Percentiles rank a stretch among this genome's conserved stretches.
Conservation (phyloP, 352 stramenopile genomes). For the Lagenidium giganteum region DNA sequence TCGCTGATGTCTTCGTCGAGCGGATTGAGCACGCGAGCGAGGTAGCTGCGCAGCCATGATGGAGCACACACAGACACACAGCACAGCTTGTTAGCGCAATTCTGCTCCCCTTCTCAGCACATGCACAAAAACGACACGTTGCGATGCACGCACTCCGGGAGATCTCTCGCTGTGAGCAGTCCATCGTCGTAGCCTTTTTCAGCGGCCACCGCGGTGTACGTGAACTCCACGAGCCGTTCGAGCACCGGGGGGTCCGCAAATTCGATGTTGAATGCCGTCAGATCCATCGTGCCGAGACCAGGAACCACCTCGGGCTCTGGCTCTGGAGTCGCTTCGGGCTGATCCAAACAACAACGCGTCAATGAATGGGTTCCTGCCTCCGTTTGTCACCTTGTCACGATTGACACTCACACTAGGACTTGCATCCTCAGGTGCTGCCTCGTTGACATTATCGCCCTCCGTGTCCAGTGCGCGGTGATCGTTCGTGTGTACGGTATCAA, state of each 20-base stretch:
- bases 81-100: too few species aligned
- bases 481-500: too few species aligned
- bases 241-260: constrained; percentile 44
- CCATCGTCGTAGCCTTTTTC: constrained; percentile 35
- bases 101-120: too few species aligned
- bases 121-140: neutral
- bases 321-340: too few species aligned
- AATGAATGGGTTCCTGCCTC: too few species aligned
- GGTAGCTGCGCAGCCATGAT: constrained; percentile 21
- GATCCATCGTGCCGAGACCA: constrained; percentile 33
- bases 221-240: constrained; percentile 53
- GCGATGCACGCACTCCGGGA: constrained; percentile 29
- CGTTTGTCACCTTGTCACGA: too few species aligned
- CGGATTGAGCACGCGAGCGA: constrained; percentile 54
- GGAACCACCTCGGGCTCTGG: too few species aligned
- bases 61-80: neutral
- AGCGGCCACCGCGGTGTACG: constrained; percentile 40
- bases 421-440: too few species aligned
- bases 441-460: too few species aligned
- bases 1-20: constrained; percentile 36
- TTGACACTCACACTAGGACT: too few species aligned
- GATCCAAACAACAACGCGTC: constrained; percentile 1
- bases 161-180: constrained; percentile 43
- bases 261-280: constrained; percentile 55
- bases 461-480: too few species aligned